Conservation (phyloP, 768 basidiomycete genomes). For the Trametes gibbosa region DNA sequence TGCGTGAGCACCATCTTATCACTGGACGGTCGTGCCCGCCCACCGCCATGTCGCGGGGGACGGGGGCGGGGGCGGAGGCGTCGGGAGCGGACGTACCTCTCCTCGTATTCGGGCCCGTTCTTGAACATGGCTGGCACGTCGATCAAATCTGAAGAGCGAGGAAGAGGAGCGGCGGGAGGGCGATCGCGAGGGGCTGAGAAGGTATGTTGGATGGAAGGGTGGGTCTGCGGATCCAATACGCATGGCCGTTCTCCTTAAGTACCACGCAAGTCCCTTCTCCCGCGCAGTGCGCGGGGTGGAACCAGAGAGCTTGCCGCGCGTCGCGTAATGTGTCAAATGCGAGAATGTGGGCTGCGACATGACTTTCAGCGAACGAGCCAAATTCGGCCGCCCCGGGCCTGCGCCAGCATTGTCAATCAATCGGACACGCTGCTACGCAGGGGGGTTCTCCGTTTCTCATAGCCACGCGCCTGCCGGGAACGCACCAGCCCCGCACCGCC, state of each 20-base stretch:
- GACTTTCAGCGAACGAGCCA: constrained; percentile 17
- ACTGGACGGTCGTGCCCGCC: neutral
- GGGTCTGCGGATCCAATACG: neutral
- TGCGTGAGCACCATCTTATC: neutral
- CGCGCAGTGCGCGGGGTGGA: constrained; percentile 9
- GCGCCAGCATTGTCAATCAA: constrained; percentile 9
- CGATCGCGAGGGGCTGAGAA: constrained; percentile 8
- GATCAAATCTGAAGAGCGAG: constrained; percentile 10
- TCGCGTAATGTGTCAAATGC: constrained; percentile 17
- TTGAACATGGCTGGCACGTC: constrained; percentile 22
- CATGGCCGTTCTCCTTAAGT: constrained; percentile 8
- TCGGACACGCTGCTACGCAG: constrained; percentile 13
- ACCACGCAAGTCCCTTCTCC: constrained; percentile 10
- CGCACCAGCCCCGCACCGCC: neutral
- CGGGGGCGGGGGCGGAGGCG: neutral
- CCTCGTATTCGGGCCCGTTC: constrained; percentile 29
- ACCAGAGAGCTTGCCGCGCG: constrained; percentile 9
- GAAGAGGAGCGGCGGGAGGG: neutral
- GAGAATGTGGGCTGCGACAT: constrained; percentile 18
- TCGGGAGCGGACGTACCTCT: constrained; percentile 17
- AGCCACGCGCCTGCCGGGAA: constrained; percentile 11
- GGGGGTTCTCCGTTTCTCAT: constrained; percentile 13
- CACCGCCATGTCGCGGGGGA: neutral
- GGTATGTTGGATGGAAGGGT: constrained; percentile 10
- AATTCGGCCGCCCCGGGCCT: constrained; percentile 16